These are phyloP conservation scores for Ogataea philodendri DNA, from an alignment of 805 yeast species.

Conservation along the genomic window DNA sequence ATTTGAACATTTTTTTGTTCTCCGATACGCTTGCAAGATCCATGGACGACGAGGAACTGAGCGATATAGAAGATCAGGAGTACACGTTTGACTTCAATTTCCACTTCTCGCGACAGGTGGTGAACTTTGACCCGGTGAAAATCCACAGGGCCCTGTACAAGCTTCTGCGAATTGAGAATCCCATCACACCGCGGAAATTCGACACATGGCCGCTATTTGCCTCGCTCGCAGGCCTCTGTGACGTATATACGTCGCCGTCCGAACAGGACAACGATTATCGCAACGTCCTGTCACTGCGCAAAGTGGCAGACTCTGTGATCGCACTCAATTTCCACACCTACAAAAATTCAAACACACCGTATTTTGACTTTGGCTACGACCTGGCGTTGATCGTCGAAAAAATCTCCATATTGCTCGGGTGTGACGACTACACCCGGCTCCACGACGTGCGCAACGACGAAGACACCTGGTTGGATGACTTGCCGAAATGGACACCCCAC, in stretches of 20 bases:
- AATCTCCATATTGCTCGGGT: slow-evolving; percentile 37
- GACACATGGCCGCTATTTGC: slow-evolving; percentile 25
- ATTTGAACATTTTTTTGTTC: slow-evolving; percentile 1
- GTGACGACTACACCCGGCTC: slow-evolving; percentile 42
- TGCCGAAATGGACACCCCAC: slow-evolving; percentile 40
- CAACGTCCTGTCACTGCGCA: slow-evolving; percentile 52
- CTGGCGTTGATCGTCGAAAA: slow-evolving; percentile 38
- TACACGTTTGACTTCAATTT: slow-evolving; percentile 32
- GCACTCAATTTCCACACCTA: slow-evolving; percentile 36
- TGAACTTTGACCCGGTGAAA: slow-evolving; percentile 27
- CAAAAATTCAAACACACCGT: slow-evolving; percentile 27
- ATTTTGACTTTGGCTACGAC: slow-evolving; percentile 33
- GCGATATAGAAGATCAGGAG: slow-evolving; percentile 27
- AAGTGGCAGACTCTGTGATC: slow-evolving; percentile 50
- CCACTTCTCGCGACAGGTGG: slow-evolving; percentile 19
- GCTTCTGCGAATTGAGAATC: slow-evolving; percentile 25
- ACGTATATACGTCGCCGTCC: slow-evolving; percentile 69
- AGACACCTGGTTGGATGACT: slow-evolving; percentile 32
- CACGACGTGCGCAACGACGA: slow-evolving; percentile 42
- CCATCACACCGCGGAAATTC: slow-evolving; percentile 11
- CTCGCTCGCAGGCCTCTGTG: slow-evolving; percentile 42
- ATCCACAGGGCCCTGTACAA: slow-evolving; percentile 33
- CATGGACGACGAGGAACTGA: slow-evolving; percentile 10
- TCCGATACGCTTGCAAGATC: not conserved
- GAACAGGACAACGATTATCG: slow-evolving; percentile 50